These are phyloP conservation scores for Ophiorrhiza pumila DNA, from an alignment of 257 asterid genomes.

Conservation along the genomic window DNA sequence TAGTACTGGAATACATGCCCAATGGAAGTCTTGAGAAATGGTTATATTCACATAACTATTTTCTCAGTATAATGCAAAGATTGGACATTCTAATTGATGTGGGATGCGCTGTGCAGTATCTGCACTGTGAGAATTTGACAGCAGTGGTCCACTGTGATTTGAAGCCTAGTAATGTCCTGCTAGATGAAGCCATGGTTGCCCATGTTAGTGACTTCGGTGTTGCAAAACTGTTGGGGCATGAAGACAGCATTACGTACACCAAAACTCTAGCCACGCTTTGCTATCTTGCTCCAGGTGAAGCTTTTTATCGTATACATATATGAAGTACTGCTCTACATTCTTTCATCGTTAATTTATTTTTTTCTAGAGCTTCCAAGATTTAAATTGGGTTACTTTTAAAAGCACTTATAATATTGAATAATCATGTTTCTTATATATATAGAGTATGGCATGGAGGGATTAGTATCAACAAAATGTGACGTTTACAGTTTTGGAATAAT, in stretches of 20 bases:
- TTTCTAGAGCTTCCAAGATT: neutral
- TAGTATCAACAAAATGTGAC: neutral
- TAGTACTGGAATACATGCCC: constrained; percentile 16
- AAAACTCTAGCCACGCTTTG: constrained; percentile 17
- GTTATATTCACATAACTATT: neutral
- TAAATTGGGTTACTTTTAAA: neutral
- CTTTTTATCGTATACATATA: neutral
- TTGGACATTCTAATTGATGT: constrained; percentile 15
- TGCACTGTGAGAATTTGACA: neutral
- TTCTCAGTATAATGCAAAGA: neutral
- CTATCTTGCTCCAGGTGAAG: constrained; percentile 19
- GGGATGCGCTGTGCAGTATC: constrained; percentile 11
- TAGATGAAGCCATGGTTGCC: constrained; percentile 15
- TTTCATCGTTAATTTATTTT: neutral
- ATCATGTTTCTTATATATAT: neutral
- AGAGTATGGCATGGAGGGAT: neutral
- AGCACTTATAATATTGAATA: neutral
- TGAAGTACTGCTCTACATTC: neutral
- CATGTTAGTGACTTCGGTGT: constrained; percentile 17
- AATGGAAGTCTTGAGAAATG: constrained; percentile 18
- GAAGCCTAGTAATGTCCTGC: constrained; percentile 17
- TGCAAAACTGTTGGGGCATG: constrained; percentile 3
- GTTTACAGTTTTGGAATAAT: constrained; percentile 7
- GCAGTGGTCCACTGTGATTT: constrained; percentile 13
- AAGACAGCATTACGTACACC: constrained; percentile 1